These are phyloP conservation scores for Glonium stellatum DNA, from an alignment of 495 filamentous ascomycete species.

Conservation along the genomic window DNA sequence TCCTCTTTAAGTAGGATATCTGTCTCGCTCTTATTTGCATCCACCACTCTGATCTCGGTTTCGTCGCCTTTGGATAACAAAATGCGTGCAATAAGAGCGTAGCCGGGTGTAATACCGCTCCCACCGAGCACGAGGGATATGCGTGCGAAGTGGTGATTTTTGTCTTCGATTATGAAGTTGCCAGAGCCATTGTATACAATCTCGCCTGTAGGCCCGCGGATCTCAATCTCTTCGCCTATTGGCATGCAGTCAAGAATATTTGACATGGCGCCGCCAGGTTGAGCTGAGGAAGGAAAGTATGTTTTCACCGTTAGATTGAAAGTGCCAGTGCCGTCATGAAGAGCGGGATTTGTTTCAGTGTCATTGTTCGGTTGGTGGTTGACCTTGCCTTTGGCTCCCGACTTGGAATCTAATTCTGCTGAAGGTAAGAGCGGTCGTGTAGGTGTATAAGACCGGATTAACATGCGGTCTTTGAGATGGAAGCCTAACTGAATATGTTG, in stretches of 20 bases:
- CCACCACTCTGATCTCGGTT: slow-evolving; percentile 31
- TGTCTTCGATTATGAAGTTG: slow-evolving; percentile 13
- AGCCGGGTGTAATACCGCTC: slow-evolving; percentile 33
- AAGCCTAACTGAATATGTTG: slow-evolving; percentile 36
- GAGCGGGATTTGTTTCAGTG: not conserved
- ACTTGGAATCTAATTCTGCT: too few relatives aligned
- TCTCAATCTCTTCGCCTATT: slow-evolving; percentile 28
- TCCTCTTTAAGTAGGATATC: slow-evolving; percentile 36
- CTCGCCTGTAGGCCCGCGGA: slow-evolving; percentile 25
- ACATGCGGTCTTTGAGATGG: slow-evolving; percentile 31
- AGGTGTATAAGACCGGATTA: slow-evolving; percentile 30
- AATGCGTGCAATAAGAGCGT: slow-evolving; percentile 33
- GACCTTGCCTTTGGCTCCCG: not conserved
- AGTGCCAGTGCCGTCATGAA: slow-evolving; percentile 9
- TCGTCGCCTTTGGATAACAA: slow-evolving; percentile 19
- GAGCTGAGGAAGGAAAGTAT: slow-evolving; percentile 26
- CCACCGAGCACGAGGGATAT: slow-evolving; percentile 9
- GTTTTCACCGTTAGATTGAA: slow-evolving; percentile 29
- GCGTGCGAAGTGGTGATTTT: not conserved
- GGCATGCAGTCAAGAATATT: slow-evolving; percentile 32
- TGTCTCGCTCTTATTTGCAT: slow-evolving; percentile 39
- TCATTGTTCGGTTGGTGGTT: slow-evolving; percentile 5
- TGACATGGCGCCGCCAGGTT: slow-evolving; percentile 29
- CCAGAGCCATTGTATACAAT: slow-evolving; percentile 27
- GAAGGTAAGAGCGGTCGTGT: slow-evolving; percentile 24